Evolutionary conservation across 768 basidiomycete species (phyloP).

Genomic region (Russula sp.): DNA sequence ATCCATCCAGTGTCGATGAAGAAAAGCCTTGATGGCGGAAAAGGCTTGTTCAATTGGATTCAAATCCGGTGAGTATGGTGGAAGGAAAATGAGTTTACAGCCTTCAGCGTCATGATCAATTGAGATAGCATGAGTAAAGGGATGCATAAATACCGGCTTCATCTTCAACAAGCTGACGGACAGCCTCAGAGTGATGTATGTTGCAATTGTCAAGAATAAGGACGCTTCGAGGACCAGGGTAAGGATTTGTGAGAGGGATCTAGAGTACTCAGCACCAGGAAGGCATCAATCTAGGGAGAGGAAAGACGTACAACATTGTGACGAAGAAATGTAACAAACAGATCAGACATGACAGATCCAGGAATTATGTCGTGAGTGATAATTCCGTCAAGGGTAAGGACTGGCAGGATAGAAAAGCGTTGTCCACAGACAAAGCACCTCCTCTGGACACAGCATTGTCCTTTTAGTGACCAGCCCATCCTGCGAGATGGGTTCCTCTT

Average conservation of each 20-base stretch:
- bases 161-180: constrained; percentile 31
- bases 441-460: constrained; percentile 15
- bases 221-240: constrained; percentile 33
- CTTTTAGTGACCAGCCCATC: constrained; percentile 16
- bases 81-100: neutral
- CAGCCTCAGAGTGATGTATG: constrained; percentile 38
- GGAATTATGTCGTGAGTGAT: constrained; percentile 26
- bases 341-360: constrained; percentile 31
- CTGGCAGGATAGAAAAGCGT: constrained; percentile 22
- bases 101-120: too few species aligned
- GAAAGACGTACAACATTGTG: too few species aligned
- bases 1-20: neutral
- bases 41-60: neutral
- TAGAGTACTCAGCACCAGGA: constrained; percentile 1
- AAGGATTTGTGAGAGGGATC: constrained; percentile 32
- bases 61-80: neutral
- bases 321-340: constrained; percentile 30
- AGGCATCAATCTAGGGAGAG: too few species aligned
- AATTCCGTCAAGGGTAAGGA: constrained; percentile 19
- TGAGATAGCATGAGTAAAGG: too few species aligned
- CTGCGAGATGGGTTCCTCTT: neutral
- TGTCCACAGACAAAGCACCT: constrained; percentile 17
- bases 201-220: constrained; percentile 38
- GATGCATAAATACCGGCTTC: neutral
- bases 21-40: neutral